Evolutionary conservation across 257 asterid species (phyloP).

Genomic region (Solanum sitiens): DNA sequence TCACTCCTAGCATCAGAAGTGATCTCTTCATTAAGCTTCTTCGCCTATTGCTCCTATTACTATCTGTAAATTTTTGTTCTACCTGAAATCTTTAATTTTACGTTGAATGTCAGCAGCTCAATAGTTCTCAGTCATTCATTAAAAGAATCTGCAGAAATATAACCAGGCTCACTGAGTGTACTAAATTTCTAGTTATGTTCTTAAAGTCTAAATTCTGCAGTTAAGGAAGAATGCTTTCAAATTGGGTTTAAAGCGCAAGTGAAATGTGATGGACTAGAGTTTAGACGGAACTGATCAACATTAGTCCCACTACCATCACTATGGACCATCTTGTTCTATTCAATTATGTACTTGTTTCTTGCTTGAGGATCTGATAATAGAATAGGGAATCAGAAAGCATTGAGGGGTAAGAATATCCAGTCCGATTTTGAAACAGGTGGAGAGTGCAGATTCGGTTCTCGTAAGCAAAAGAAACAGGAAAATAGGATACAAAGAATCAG

Average conservation of each 20-base stretch:
- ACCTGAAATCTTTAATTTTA: background rate
- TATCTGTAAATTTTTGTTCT: background rate
- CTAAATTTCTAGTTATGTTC: background rate
- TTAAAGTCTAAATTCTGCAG: background rate
- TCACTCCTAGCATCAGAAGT: background rate
- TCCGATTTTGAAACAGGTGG: background rate
- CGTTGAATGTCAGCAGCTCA: background rate
- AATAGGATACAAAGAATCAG: constrained; percentile 1
- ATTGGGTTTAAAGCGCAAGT: background rate
- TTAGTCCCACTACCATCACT: background rate
- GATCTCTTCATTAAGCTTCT: background rate
- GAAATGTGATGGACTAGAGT: background rate
- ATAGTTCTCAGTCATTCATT: background rate
- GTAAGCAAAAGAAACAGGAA: background rate
- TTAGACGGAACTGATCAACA: background rate
- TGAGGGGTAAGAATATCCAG: background rate
- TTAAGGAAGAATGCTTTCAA: background rate
- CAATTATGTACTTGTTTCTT: background rate
- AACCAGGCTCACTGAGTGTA: background rate
- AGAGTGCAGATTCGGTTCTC: background rate
- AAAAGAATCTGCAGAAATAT: background rate
- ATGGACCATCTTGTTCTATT: background rate
- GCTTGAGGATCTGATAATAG: background rate
- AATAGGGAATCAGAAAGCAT: background rate
- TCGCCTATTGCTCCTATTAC: background rate